Percentiles rank a stretch among this genome's conserved stretches.
Evolutionary conservation across 306 rosid genomes (phyloP).

Genomic region (Malus sieversii): DNA sequence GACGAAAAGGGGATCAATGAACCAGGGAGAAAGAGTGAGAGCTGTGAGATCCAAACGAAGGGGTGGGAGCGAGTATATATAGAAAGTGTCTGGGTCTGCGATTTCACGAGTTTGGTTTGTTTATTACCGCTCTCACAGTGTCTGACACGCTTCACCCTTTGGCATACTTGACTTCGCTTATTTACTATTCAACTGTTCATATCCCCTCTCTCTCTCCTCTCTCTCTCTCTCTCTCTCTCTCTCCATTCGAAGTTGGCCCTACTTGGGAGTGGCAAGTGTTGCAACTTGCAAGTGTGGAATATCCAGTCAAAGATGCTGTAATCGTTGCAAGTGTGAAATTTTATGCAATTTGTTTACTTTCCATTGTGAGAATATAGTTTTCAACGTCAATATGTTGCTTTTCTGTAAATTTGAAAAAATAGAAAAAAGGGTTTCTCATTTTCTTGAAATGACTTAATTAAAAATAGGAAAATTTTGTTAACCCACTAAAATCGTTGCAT

Average conservation of each 20-base stretch:
- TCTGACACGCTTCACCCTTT: neutral
- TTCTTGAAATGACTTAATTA: no score
- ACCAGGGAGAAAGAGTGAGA: neutral
- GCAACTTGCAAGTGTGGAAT: neutral
- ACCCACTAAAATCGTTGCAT: no score
- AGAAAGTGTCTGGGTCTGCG: neutral
- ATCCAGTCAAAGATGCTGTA: neutral
- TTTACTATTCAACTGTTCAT: neutral
- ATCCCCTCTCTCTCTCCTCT: neutral
- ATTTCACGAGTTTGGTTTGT: neutral
- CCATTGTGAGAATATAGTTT: neutral
- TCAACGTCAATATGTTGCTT: neutral
- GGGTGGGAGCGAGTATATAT: constrained; percentile 20
- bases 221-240: no score
- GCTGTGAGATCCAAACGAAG: constrained; percentile 20
- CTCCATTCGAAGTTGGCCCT: neutral
- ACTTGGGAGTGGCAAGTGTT: neutral
- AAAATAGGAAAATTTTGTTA: no score
- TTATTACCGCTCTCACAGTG: neutral
- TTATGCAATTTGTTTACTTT: neutral
- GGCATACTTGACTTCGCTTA: neutral
- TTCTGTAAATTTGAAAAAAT: neutral
- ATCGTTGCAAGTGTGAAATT: no score
- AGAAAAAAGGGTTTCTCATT: no score
- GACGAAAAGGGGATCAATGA: constrained; percentile 6